phyloP scores from a whole-genome alignment of 148 eudicot genomes.

The Silene latifolia region DNA sequence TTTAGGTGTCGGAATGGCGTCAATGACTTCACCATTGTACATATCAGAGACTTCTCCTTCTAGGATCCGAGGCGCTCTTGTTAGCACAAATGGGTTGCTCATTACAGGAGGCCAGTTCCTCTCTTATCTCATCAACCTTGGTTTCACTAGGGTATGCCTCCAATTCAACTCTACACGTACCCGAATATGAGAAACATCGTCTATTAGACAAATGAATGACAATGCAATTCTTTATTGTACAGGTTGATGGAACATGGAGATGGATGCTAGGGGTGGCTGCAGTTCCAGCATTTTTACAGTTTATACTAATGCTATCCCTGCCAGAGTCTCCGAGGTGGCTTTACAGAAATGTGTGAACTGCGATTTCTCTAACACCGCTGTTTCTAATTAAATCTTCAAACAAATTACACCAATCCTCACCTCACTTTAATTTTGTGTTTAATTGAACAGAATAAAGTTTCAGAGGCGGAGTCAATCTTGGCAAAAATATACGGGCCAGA shows the following conservation, averaged over 20 bases:
- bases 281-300: slow-evolving; percentile 28
- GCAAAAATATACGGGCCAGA: slow-evolving; percentile 63
- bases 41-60: slow-evolving; percentile 43
- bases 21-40: slow-evolving; percentile 43
- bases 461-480: slow-evolving; percentile 61
- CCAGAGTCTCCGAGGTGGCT: slow-evolving; percentile 40
- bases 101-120: slow-evolving; percentile 44
- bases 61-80: slow-evolving; percentile 43
- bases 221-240: not conserved
- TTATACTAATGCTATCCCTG: slow-evolving; percentile 29
- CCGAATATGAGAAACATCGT: too few species aligned
- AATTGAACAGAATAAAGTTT: slow-evolving; percentile 39
- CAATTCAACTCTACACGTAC: too few species aligned
- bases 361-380: not conserved
- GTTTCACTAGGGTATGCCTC: slow-evolving; percentile 35
- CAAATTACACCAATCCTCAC: not conserved
- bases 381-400: not conserved
- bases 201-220: not conserved
- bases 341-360: slow-evolving; percentile 25
- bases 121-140: slow-evolving; percentile 37
- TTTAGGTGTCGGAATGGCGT: slow-evolving; percentile 43
- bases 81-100: slow-evolving; percentile 41
- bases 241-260: slow-evolving; percentile 41
- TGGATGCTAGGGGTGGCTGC: slow-evolving; percentile 47
- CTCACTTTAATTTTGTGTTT: not conserved